These are phyloP conservation scores for Nakazawaea molendinolei DNA, from an alignment of 805 yeast species.

Conservation along the genomic window DNA sequence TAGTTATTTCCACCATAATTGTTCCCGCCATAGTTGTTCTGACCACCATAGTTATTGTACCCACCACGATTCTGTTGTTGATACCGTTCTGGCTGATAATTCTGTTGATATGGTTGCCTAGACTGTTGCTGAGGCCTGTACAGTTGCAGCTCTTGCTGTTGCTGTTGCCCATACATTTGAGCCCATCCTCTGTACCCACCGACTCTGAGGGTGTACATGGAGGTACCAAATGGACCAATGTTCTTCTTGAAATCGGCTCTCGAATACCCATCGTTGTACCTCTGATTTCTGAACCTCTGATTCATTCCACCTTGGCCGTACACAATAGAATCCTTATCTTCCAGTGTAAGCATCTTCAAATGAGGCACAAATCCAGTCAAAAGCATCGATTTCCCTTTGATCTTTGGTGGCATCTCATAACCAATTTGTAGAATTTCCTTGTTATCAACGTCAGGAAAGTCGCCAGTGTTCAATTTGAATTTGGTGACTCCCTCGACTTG, in stretches of 20 bases:
- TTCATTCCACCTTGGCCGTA: conserved; percentile 35
- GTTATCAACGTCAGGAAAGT: conserved; percentile 38
- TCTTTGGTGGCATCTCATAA: conserved; percentile 56
- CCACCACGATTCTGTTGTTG: conserved; percentile 16
- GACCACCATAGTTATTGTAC: conserved; percentile 9
- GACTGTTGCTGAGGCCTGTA: conserved; percentile 17
- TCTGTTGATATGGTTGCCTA: conserved; percentile 5
- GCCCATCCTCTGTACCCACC: conserved; percentile 47
- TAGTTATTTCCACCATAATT: conserved; percentile 4
- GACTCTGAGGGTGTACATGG: conserved; percentile 37
- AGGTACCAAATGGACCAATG: conserved; percentile 43
- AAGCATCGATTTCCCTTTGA: conserved; percentile 72
- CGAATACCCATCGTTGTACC: conserved; percentile 20
- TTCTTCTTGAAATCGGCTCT: conserved; percentile 30
- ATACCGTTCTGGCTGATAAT: conserved; percentile 15
- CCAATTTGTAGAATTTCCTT: conserved; percentile 32
- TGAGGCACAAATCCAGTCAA: conserved; percentile 72
- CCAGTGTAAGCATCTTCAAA: conserved; percentile 50
- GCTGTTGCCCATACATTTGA: conserved; percentile 24
- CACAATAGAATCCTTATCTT: conserved; percentile 58
- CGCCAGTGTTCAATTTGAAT: conserved; percentile 40
- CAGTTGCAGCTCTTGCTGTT: conserved; percentile 10
- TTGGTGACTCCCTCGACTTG: conserved; percentile 26
- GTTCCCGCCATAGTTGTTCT: conserved; percentile 14
- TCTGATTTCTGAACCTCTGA: conserved; percentile 22